Evolutionary conservation across 2,329 filamentous ascomycete species (phyloP), one percentile per base, ranked within the genome.

Genomic region (Ceratocystis albifundus): DNA sequence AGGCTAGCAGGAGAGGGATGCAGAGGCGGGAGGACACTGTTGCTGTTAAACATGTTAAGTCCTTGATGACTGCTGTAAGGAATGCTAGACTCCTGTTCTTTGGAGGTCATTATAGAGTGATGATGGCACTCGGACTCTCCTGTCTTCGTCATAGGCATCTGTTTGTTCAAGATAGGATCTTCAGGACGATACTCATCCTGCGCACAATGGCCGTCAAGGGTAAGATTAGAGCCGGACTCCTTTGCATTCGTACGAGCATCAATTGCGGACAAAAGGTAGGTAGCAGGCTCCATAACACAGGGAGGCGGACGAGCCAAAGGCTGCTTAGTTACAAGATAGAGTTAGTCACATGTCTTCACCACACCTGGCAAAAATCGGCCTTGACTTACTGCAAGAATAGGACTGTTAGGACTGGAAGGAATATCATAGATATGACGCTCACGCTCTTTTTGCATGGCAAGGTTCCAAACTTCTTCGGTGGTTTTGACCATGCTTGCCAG

Each of bases 401-500:
- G 67, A 25, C 50, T 66, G 28, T 12, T 41, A 0, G 63, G 61
- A 25, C 64, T 36, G 45, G 84, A 86, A 17, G 83, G 81, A 50
- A 77, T 79, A 48, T 84, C 84, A 57, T 86, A 87, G 45, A 87
- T 67, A 68, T 84, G 80, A 66, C 84, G 80, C 32, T 77, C 74
- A 64, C 80, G 78, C 71, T 81, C 77, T 10, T 83, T 73, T 57
- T 80, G 75, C 20, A 83, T 77, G 45, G 80, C 76, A 1, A 77
- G 72, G 44, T 80, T 79, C 76, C 86, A 87, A 62, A 90, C 82
- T 25, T 83, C 76, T 75, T 91, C 88, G 0, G 76, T 82, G 7
- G 85, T 82, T 66, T 83, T 80, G 44, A 90, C 83, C 1, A 80
- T 78, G 69, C 81, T 79, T 0, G 88, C 90, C 20, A 83, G 84